Base-by-base conservation (phyloP, 1,139 yeast genomes). In the Pichia sp. region DNA sequence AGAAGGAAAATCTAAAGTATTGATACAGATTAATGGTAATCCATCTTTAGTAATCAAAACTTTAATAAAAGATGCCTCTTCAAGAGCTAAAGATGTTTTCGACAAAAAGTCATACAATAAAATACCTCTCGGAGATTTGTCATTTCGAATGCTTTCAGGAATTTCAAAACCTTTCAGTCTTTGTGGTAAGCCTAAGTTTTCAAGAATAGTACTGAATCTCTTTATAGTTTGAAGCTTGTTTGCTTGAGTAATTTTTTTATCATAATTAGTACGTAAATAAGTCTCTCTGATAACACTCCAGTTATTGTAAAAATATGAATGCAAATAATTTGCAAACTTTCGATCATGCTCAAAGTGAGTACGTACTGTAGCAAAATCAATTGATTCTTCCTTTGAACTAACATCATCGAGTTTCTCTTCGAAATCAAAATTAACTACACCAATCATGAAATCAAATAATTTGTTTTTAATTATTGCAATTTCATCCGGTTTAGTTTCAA, bases 1-100 rank as follows among this genome's bases (percentile, higher is more conserved):
- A 11, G 55, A 55, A 21, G 72, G 60, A 36, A 66, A 54, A 36
- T 61, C 58, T 34, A 64, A 57, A 44, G 74, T 66, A 32, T 78
- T 73, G 14, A 84, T 56, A 1, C 82, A 77, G 20, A 84, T 64
- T 20, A 79, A 69, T 0, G 94, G 94, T 0, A 76, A 63, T 7
- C 95, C 95, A 56, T 84, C 94, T 35, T 71, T 67, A 40, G 81
- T 74, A 17, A 82, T 74, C 1, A 84, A 74, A 49, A 76, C 85
- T 42, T 74, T 79, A 8, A 83, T 70, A 31, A 80, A 66, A 0
- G 74, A 23, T 3, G 67, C 55, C 4, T 64, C 60, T 10, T 72
- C 75, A 47, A 78, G 78, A 40, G 72, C 70, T 39, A 73, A 64
- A 0, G 85, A 68, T 65, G 79, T 74, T 47, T 78, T 77, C 21